Evolutionary conservation across 2,329 filamentous ascomycete genomes (phyloP).

Genomic region (Alternaria metachromatica): DNA sequence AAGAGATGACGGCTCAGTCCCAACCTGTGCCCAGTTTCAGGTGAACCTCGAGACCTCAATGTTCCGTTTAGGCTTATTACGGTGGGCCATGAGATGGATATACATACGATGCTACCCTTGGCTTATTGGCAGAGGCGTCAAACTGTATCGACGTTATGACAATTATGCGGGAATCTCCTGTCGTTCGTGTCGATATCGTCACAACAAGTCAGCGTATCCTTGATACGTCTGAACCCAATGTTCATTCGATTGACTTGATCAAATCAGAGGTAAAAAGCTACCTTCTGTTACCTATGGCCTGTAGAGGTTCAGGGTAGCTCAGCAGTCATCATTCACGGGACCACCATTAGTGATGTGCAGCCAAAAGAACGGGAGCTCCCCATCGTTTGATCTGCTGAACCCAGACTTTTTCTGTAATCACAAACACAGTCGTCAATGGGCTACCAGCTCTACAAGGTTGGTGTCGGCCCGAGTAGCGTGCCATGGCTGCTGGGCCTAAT

Average conservation of each 20-base stretch:
- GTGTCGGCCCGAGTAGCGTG: conserved; percentile 10
- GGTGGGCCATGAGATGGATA: neutral
- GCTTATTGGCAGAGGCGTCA: neutral
- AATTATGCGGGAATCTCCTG: neutral
- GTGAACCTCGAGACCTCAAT: neutral
- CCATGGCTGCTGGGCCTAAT: conserved; percentile 7
- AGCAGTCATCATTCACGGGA: neutral
- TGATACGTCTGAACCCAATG: neutral
- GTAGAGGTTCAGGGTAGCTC: neutral
- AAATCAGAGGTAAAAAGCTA: neutral
- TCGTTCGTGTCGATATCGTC: neutral
- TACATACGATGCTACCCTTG: neutral
- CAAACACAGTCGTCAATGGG: neutral
- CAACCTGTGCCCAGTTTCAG: neutral
- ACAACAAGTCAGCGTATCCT: neutral
- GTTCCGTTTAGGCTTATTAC: neutral
- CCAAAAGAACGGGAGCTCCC: neutral
- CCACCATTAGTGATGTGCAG: neutral
- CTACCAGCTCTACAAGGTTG: neutral
- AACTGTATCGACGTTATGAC: neutral
- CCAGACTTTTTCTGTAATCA: neutral
- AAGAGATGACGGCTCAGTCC: neutral
- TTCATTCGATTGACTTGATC: neutral
- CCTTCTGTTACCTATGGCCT: neutral
- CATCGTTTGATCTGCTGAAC: neutral